Evolutionary conservation across 805 yeast genomes (phyloP).

Genomic region (Lachancea cidri): DNA sequence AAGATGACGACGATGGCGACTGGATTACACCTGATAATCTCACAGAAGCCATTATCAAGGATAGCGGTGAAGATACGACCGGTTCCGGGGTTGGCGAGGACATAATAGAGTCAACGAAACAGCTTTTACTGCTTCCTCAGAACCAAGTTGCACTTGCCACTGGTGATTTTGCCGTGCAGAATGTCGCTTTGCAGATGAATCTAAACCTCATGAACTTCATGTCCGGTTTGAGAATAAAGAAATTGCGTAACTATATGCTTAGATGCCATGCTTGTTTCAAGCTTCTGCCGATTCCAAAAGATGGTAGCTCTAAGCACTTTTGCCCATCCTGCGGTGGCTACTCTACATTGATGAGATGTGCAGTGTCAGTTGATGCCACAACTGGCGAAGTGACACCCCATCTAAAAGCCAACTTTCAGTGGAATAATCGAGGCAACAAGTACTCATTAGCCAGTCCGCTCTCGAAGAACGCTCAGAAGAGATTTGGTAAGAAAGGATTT

Average conservation of each 20-base stretch:
- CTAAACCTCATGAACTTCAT: constrained; percentile 76
- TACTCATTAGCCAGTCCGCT: constrained; percentile 85
- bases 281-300: constrained; percentile 70
- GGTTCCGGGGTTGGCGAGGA: constrained; percentile 35
- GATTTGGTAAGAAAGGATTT: constrained; percentile 72
- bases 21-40: constrained; percentile 94
- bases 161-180: constrained; percentile 97
- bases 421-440: constrained; percentile 84
- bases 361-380: constrained; percentile 73
- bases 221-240: constrained; percentile 79
- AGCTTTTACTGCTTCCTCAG: constrained; percentile 24
- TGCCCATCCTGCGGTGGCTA: constrained; percentile 93
- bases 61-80: constrained; percentile 52
- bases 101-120: constrained; percentile 26
- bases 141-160: constrained; percentile 82
- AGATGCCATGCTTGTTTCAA: constrained; percentile 97
- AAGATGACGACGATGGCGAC: constrained; percentile 73
- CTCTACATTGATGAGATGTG: constrained; percentile 80
- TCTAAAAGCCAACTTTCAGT: constrained; percentile 84
- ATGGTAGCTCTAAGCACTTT: constrained; percentile 76
- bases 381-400: constrained; percentile 86
- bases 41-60: constrained; percentile 61
- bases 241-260: constrained; percentile 86
- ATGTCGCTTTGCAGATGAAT: constrained; percentile 88
- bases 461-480: constrained; percentile 66